A percentile compares a stretch with the other conserved stretches of the same genome.
Evolutionary conservation across 768 basidiomycete species (phyloP).

Genomic region (Naganishia kalamii): DNA sequence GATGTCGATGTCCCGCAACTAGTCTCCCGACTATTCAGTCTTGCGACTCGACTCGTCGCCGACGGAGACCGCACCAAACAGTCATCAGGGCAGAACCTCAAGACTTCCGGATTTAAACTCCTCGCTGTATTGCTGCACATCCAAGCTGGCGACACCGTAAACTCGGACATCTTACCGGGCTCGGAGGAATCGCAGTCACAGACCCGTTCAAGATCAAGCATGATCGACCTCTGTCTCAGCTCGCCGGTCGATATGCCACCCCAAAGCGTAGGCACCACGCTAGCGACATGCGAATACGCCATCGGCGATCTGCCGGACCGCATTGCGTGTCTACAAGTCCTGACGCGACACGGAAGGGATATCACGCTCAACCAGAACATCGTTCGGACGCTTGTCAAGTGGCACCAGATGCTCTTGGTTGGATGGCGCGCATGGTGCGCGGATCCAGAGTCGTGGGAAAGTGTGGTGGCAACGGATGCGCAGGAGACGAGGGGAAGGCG

Average conservation of each 20-base stretch:
- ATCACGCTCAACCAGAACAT: conserved; percentile 17
- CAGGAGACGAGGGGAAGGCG: conserved; percentile 2
- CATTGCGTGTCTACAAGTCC: conserved; percentile 4
- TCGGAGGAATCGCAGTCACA: background rate
- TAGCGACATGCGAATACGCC: background rate
- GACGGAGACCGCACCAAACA: conserved; percentile 10
- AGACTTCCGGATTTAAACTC: conserved; percentile 11
- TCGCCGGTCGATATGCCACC: conserved; percentile 9
- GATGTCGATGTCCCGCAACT: background rate
- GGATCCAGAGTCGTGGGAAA: conserved; percentile 9
- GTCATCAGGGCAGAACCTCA: conserved; percentile 10
- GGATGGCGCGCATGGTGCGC: conserved; percentile 39
- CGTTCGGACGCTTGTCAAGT: conserved; percentile 29
- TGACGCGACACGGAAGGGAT: conserved; percentile 21
- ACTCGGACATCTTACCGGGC: background rate
- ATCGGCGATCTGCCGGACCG: conserved; percentile 1
- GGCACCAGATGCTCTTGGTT: conserved; percentile 29
- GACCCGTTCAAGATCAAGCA: background rate
- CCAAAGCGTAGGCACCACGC: background rate
- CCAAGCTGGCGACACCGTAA: background rate
- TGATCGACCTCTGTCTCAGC: conserved; percentile 6
- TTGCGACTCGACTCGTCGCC: background rate
- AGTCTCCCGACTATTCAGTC: background rate
- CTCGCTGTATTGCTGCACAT: conserved; percentile 8
- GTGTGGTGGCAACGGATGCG: conserved; percentile 11